Percentiles rank a stretch among this genome's conserved stretches.
Evolutionary conservation across 2,329 filamentous ascomycete species (phyloP).

Genomic region (Clonostachys rosea): DNA sequence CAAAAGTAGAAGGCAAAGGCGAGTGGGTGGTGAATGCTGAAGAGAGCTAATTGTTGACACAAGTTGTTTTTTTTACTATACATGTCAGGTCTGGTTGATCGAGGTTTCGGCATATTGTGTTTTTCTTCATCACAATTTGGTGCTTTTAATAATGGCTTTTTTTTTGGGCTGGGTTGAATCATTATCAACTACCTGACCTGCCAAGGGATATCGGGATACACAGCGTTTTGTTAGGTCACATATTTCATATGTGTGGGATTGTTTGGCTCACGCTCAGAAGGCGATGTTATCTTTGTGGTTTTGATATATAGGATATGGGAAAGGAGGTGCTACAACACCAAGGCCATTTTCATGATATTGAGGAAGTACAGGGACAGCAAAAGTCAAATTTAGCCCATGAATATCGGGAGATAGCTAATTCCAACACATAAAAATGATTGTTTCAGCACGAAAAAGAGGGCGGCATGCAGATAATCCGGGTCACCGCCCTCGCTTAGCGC

Average conservation of each 20-base stretch:
- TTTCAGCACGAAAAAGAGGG: not conserved
- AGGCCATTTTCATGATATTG: too few species aligned
- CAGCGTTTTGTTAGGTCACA: slow-evolving; percentile 1
- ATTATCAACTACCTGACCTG: not conserved
- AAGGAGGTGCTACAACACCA: too few species aligned
- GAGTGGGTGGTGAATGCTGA: slow-evolving; percentile 7
- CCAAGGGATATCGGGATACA: not conserved
- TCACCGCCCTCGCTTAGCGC: slow-evolving; percentile 35
- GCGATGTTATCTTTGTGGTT: too few species aligned
- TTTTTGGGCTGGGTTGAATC: too few species aligned
- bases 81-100: too few species aligned
- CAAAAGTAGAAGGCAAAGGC: slow-evolving; percentile 19
- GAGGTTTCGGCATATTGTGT: not conserved
- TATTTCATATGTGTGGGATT: not conserved
- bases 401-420: not conserved
- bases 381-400: not conserved
- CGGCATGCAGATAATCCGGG: slow-evolving; percentile 8
- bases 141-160: too few species aligned
- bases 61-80: not conserved
- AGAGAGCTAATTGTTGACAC: not conserved
- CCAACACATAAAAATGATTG: not conserved
- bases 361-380: not conserved
- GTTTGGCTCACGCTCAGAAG: too few species aligned
- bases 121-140: too few species aligned
- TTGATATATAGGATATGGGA: too few species aligned